Conservation (phyloP, 495 filamentous ascomycete genomes). For the Chlorociboria aeruginascens region DNA sequence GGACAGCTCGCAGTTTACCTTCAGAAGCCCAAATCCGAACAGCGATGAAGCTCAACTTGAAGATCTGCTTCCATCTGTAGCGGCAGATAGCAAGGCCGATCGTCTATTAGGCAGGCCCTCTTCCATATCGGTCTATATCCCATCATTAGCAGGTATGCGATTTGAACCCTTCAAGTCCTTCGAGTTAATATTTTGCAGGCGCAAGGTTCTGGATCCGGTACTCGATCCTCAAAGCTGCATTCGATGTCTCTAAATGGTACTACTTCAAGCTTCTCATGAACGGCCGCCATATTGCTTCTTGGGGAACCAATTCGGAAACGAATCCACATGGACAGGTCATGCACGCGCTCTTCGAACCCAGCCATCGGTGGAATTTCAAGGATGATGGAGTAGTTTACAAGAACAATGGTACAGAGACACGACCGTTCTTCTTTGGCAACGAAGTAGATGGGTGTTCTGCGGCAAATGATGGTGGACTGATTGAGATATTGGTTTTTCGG, state of each 20-base stretch:
- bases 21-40: not conserved
- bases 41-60: not conserved
- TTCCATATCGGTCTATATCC: conserved; percentile 35
- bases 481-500: conserved; percentile 38
- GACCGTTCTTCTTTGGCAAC: conserved; percentile 14
- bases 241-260: conserved; percentile 23
- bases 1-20: conserved; percentile 26
- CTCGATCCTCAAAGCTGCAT: conserved; percentile 24
- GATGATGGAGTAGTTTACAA: conserved; percentile 15
- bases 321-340: conserved; percentile 24
- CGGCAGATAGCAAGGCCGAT: conserved; percentile 13
- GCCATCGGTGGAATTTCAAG: conserved; percentile 11
- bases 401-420: conserved; percentile 14
- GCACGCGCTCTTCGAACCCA: conserved; percentile 32
- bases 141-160: conserved; percentile 31
- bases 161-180: conserved; percentile 3
- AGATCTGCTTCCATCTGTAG: not conserved
- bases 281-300: conserved; percentile 30
- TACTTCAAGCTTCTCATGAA: conserved; percentile 43
- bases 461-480: conserved; percentile 38
- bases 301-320: conserved; percentile 30
- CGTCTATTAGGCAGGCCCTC: conserved; percentile 7
- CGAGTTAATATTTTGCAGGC: conserved; percentile 20
- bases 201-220: conserved; percentile 35
- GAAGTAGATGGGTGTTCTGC: conserved; percentile 13